Percentiles rank a stretch among this genome's conserved stretches.
Evolutionary conservation across 2,329 filamentous ascomycete genomes (phyloP).

Genomic region (Fusarium tuaranense): DNA sequence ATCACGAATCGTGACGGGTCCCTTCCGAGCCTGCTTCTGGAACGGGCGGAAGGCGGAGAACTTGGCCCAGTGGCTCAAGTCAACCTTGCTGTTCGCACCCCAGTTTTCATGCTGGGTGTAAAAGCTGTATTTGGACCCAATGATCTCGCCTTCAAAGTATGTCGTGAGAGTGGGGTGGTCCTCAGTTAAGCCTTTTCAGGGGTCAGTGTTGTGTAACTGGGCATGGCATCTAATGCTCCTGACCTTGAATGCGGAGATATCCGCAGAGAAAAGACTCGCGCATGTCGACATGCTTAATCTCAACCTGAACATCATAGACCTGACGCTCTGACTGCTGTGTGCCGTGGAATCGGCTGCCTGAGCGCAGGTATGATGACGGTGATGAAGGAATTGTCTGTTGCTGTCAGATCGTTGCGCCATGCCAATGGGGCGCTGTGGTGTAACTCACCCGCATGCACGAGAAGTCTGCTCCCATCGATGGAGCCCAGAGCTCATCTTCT

Average conservation of each 20-base stretch:
- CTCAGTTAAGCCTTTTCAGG: conserved; percentile 80
- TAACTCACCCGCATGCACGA: conserved; percentile 51
- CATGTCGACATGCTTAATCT: conserved; percentile 97
- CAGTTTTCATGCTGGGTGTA: conserved; percentile 88
- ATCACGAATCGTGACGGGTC: conserved; percentile 71
- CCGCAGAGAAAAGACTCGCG: conserved; percentile 94
- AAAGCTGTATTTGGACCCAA: conserved; percentile 95
- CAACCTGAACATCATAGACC: conserved; percentile 94
- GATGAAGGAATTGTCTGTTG: conserved; percentile 77
- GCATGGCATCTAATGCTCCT: conserved; percentile 8
- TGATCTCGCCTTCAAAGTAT: conserved; percentile 98
- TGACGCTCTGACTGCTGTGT: conserved; percentile 95
- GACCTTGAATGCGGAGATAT: conserved; percentile 95
- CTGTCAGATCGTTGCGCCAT: conserved; percentile 23
- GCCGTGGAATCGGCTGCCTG: conserved; percentile 89
- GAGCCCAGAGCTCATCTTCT: conserved; percentile 49
- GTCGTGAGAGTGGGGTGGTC: conserved; percentile 98
- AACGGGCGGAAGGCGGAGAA: conserved; percentile 89
- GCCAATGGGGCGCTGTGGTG: not conserved
- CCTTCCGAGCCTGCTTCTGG: conserved; percentile 67
- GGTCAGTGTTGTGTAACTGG: conserved; percentile 25
- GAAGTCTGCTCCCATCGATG: conserved; percentile 54
- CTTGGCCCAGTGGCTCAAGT: conserved; percentile 92
- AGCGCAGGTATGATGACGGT: conserved; percentile 87
- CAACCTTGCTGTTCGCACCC: conserved; percentile 92